These are phyloP conservation scores for Cladophialophora yegresii DNA, from an alignment of 2,329 filamentous ascomycete genomes.

Conservation along the genomic window DNA sequence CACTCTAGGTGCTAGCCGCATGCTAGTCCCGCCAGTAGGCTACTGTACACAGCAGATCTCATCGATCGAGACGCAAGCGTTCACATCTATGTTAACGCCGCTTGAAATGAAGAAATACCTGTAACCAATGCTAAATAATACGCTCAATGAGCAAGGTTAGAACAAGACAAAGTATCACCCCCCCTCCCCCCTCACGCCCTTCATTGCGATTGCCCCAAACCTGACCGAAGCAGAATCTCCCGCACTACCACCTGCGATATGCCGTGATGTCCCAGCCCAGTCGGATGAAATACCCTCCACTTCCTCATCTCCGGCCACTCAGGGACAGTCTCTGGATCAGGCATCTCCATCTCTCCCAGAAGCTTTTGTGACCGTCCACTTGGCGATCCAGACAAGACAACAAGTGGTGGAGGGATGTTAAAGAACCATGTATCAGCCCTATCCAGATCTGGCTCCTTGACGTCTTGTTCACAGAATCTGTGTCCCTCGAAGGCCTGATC, in stretches of 20 bases:
- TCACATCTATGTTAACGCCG: not conserved
- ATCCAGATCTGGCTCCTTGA: conserved; percentile 32
- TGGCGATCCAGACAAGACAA: not conserved
- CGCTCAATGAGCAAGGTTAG: not conserved
- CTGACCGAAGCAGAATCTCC: conserved; percentile 10
- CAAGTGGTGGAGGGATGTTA: conserved; percentile 25
- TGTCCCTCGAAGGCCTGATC: conserved; percentile 37
- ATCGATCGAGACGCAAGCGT: not conserved
- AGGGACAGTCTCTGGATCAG: conserved; percentile 6
- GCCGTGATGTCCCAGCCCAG: conserved; percentile 35
- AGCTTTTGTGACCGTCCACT: not conserved
- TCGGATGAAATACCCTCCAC: conserved; percentile 38
- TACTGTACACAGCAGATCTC: not conserved
- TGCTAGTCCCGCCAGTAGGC: not conserved
- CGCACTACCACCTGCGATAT: conserved; percentile 34
- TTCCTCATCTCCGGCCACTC: conserved; percentile 24
- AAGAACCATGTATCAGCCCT: conserved; percentile 39
- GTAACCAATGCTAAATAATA: not conserved
- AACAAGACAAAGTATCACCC: not conserved
- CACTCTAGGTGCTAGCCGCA: not conserved
- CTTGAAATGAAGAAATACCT: not conserved
- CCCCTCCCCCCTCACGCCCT: not conserved
- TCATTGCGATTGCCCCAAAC: not conserved
- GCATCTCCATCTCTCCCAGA: conserved; percentile 7
- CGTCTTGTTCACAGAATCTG: conserved; percentile 38